Conservation (phyloP, 176 grass and related monocot species). For the Puccinellia tenuiflora region DNA sequence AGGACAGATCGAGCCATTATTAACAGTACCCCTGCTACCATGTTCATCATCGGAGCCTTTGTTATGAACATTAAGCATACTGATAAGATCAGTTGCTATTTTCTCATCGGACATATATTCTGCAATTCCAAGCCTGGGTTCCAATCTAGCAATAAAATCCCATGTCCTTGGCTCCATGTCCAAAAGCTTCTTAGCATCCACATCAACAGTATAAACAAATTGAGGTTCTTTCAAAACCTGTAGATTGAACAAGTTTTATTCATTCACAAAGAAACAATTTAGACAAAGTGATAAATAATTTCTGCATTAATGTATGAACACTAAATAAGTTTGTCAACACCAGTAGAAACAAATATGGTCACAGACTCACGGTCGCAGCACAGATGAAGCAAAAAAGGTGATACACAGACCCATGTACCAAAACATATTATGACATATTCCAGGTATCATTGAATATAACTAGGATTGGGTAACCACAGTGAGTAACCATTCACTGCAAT, state of each 20-base stretch:
- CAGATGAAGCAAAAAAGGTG: not conserved
- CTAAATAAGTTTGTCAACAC: not conserved
- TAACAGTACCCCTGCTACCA: constrained; percentile 9
- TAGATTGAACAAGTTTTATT: constrained; percentile 1
- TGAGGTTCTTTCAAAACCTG: constrained; percentile 85
- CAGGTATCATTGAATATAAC: not conserved
- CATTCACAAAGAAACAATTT: not conserved
- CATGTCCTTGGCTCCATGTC: constrained; percentile 77
- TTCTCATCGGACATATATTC: constrained; percentile 69
- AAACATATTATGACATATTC: not conserved
- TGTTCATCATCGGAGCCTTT: constrained; percentile 14
- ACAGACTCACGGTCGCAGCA: not conserved
- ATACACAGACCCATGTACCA: not conserved
- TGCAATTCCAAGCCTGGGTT: constrained; percentile 65
- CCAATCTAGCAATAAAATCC: constrained; percentile 91
- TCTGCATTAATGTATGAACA: not conserved
- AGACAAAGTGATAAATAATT: not conserved
- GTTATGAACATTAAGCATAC: constrained; percentile 40
- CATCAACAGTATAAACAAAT: constrained; percentile 90
- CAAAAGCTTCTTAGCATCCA: constrained; percentile 90
- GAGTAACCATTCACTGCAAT: not conserved
- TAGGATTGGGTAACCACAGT: not conserved
- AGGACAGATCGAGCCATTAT: constrained; percentile 23
- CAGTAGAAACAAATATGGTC: not conserved
- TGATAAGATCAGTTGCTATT: constrained; percentile 51